phyloP scores from a whole-genome alignment of 2,329 filamentous ascomycete species.

The Talaromyces sp. region DNA sequence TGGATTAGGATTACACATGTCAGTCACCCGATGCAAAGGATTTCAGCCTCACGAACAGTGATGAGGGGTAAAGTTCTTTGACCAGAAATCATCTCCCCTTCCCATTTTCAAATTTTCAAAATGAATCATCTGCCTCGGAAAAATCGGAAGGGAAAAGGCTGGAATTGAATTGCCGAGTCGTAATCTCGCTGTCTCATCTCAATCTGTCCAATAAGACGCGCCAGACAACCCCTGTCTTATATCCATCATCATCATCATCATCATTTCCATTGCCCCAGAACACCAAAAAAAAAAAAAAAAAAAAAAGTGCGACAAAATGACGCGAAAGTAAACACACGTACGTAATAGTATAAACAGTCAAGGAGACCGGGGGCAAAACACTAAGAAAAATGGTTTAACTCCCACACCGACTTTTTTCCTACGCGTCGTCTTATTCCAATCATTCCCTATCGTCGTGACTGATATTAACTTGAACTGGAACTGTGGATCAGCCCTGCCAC shows the following conservation, averaged over 20 bases:
- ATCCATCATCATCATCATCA: not conserved
- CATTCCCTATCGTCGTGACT: not conserved
- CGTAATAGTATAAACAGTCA: not conserved
- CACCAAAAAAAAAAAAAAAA: not conserved
- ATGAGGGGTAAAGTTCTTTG: not conserved
- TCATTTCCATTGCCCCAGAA: not conserved
- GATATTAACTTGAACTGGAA: too few species aligned
- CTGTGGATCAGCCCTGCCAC: not conserved
- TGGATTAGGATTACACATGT: not conserved
- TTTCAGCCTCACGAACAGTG: not conserved
- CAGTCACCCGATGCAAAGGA: not conserved
- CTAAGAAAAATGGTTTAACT: not conserved
- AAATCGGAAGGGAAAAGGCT: not conserved
- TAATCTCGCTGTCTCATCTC: not conserved
- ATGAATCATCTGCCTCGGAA: not conserved
- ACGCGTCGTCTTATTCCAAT: not conserved
- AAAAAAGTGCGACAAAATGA: too few species aligned
- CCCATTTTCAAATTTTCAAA: too few species aligned
- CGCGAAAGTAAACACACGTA: not conserved
- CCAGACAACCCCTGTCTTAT: not conserved
- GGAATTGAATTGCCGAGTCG: not conserved
- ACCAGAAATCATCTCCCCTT: too few species aligned
- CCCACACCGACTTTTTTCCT: constrained; percentile 2
- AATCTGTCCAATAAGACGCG: not conserved
- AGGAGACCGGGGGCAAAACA: not conserved